phyloP scores from a whole-genome alignment of 2,329 filamentous ascomycete genomes.

The Neofusicoccum parvum region DNA sequence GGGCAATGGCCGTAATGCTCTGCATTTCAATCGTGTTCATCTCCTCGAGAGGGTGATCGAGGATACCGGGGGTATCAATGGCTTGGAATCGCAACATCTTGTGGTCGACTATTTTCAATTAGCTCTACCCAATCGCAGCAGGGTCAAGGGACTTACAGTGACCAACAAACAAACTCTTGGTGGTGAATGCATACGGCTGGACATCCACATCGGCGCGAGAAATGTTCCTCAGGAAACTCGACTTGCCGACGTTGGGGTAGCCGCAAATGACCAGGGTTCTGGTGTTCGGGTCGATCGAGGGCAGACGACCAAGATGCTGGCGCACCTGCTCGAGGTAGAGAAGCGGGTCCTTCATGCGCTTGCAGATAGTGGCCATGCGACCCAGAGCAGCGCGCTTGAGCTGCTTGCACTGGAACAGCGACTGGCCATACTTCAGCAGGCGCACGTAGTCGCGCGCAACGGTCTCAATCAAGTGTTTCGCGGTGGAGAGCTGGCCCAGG shows the following conservation, averaged over 20 bases:
- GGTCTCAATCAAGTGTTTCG: constrained; percentile 94
- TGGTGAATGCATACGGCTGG: constrained; percentile 98
- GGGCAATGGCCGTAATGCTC: constrained; percentile 95
- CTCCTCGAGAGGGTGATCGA: constrained; percentile 96
- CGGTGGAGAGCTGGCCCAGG: constrained; percentile 91
- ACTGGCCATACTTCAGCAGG: constrained; percentile 94
- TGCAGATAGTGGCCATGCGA: constrained; percentile 97
- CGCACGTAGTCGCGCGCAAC: constrained; percentile 96
- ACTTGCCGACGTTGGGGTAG: constrained; percentile 97
- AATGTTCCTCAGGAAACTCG: constrained; percentile 88
- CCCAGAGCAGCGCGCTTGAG: constrained; percentile 93
- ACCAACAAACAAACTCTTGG: constrained; percentile 94
- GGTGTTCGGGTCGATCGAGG: constrained; percentile 97
- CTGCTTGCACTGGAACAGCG: constrained; percentile 98
- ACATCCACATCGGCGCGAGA: constrained; percentile 95
- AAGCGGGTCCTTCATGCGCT: constrained; percentile 90
- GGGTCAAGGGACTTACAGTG: constrained; percentile 57
- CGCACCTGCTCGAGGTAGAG: constrained; percentile 95
- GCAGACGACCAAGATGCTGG: constrained; percentile 95
- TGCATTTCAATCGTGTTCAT: constrained; percentile 99
- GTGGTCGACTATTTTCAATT: constrained; percentile 88
- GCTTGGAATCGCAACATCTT: constrained; percentile 89
- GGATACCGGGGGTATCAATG: constrained; percentile 97
- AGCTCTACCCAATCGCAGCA: constrained; percentile 50
- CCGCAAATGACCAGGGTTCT: constrained; percentile 94